These are phyloP conservation scores for Pythium scleroteichum DNA, from an alignment of 352 stramenopile species.

Conservation along the genomic window DNA sequence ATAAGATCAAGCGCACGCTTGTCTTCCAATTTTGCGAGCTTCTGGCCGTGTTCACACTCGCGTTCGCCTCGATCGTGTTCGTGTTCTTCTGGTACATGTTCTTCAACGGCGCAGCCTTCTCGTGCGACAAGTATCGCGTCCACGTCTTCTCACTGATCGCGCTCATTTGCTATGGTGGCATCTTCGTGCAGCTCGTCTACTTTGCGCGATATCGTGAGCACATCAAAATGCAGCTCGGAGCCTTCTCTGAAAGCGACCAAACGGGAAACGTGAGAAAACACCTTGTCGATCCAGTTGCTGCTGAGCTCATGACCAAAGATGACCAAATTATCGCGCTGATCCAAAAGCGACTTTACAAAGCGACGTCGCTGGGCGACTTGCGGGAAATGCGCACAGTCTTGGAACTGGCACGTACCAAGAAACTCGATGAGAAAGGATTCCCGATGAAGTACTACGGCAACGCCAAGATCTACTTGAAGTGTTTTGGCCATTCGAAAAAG, in stretches of 20 bases:
- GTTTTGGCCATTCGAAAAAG: constrained; percentile 70
- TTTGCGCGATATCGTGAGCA: constrained; percentile 83
- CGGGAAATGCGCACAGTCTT: constrained; percentile 64
- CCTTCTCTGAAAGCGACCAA: constrained; percentile 81
- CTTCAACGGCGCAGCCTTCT: constrained; percentile 72
- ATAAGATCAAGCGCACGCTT: constrained; percentile 74
- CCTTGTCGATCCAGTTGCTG: constrained; percentile 49
- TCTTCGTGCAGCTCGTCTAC: constrained; percentile 66
- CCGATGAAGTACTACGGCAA: constrained; percentile 53
- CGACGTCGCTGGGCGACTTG: constrained; percentile 62
- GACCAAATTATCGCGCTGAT: constrained; percentile 56
- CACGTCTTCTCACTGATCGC: constrained; percentile 56
- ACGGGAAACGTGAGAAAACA: constrained; percentile 71
- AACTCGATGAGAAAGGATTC: constrained; percentile 53
- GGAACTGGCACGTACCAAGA: constrained; percentile 45
- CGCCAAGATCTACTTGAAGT: constrained; percentile 48
- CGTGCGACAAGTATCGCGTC: constrained; percentile 46
- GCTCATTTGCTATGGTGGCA: constrained; percentile 54
- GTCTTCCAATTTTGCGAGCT: constrained; percentile 76
- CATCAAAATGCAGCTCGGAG: constrained; percentile 82
- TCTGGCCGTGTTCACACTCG: constrained; percentile 51
- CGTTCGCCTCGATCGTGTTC: constrained; percentile 55
- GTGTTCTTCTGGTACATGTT: constrained; percentile 85
- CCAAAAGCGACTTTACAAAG: constrained; percentile 74
- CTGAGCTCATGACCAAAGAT: constrained; percentile 59